Percentiles rank a stretch among this genome's conserved stretches.
These are phyloP conservation scores for Pelargonium citronellum DNA, from an alignment of 441 rosid species.

Conservation along the genomic window DNA sequence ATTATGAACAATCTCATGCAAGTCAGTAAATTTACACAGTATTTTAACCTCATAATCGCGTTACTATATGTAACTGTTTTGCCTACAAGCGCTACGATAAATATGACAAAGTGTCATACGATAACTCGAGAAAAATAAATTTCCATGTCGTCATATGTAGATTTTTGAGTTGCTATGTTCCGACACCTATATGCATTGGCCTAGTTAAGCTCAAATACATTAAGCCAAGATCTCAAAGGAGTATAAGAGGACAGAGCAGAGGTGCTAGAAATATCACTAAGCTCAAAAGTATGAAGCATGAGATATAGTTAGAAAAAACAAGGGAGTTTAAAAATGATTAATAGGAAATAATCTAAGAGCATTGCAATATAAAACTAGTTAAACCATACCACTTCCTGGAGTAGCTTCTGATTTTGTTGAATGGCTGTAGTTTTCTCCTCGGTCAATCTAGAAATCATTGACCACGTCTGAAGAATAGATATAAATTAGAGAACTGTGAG, in stretches of 20 bases:
- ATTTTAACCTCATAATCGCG: background rate
- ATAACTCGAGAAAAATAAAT: background rate
- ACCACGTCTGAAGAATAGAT: constrained; percentile 35
- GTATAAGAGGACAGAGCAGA: background rate
- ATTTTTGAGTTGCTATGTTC: too few relatives aligned
- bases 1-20: background rate
- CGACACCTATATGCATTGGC: too few relatives aligned
- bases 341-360: background rate
- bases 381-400: constrained; percentile 57
- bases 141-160: background rate
- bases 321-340: background rate
- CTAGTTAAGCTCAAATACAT: too few relatives aligned
- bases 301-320: background rate
- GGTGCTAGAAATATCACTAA: background rate
- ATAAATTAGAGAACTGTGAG: constrained; percentile 11
- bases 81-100: background rate
- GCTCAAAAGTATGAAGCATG: background rate
- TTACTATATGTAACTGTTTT: background rate
- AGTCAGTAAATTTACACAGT: too few relatives aligned
- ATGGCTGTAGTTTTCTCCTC: constrained; percentile 66
- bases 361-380: background rate
- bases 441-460: constrained; percentile 58
- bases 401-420: constrained; percentile 51
- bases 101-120: background rate
- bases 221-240: too few relatives aligned